These are phyloP conservation scores for Colletotrichum truncatum DNA, from an alignment of 2,329 filamentous ascomycete species.

Conservation along the genomic window DNA sequence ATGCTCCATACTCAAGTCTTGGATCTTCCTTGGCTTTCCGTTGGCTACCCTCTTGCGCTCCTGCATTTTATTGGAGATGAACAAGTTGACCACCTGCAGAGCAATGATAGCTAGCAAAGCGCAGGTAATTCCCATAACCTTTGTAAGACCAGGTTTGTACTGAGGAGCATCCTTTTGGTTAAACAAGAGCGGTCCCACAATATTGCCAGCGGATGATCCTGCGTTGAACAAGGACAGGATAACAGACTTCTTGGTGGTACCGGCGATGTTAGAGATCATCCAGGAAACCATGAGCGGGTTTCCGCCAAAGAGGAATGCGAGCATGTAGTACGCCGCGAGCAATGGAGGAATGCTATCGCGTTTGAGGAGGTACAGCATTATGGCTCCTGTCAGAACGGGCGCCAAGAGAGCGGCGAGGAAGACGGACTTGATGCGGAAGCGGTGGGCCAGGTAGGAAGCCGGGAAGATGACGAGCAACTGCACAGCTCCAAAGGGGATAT, in stretches of 20 bases:
- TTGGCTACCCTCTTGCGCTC: constrained; percentile 61
- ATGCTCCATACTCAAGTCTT: constrained; percentile 67
- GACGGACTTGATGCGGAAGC: constrained; percentile 63
- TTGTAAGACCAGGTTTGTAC: constrained; percentile 66
- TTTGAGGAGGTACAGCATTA: constrained; percentile 63
- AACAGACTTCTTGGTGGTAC: constrained; percentile 73
- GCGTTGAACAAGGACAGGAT: constrained; percentile 73
- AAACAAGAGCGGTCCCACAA: constrained; percentile 73
- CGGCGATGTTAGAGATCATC: constrained; percentile 75
- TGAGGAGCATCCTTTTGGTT: constrained; percentile 62
- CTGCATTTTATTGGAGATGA: constrained; percentile 60
- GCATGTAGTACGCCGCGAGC: constrained; percentile 70
- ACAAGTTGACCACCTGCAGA: constrained; percentile 13
- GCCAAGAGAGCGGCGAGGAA: constrained; percentile 63
- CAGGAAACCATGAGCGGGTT: constrained; percentile 74
- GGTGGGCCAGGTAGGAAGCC: constrained; percentile 66
- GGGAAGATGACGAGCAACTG: constrained; percentile 68
- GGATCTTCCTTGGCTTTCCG: constrained; percentile 68
- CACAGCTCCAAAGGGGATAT: constrained; percentile 73
- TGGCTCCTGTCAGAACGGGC: constrained; percentile 68
- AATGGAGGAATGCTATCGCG: constrained; percentile 52
- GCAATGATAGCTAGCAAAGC: constrained; percentile 46
- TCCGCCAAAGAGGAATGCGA: constrained; percentile 72
- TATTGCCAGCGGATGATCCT: constrained; percentile 70
- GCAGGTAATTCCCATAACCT: constrained; percentile 63